Percentiles rank a stretch among this genome's conserved stretches.
Conservation (phyloP, 495 filamentous ascomycete genomes). For the Hyphodiscus hymeniophilus region DNA sequence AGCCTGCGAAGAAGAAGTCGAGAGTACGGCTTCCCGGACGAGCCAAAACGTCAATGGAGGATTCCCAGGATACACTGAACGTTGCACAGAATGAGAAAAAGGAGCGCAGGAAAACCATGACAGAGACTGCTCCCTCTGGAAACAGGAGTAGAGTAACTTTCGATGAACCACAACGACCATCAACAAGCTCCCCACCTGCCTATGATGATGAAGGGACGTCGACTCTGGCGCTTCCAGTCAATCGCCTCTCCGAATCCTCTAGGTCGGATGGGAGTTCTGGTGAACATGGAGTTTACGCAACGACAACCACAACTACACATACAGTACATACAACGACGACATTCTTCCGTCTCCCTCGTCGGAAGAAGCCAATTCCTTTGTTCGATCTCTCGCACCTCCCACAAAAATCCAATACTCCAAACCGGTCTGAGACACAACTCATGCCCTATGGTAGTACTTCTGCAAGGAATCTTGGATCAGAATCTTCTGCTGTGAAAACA, state of each 20-base stretch:
- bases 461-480: slow-evolving; percentile 10
- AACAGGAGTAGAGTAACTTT: slow-evolving; percentile 45
- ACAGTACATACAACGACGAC: slow-evolving; percentile 56
- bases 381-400: slow-evolving; percentile 63
- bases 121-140: slow-evolving; percentile 33
- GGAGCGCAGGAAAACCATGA: slow-evolving; percentile 30
- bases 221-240: slow-evolving; percentile 56
- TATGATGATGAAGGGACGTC: slow-evolving; percentile 60
- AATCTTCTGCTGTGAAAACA: slow-evolving; percentile 11
- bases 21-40: slow-evolving; percentile 39
- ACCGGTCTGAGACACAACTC: slow-evolving; percentile 17
- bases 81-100: slow-evolving; percentile 24
- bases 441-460: not conserved
- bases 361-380: slow-evolving; percentile 69
- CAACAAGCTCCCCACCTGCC: slow-evolving; percentile 47
- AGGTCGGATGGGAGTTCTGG: slow-evolving; percentile 78
- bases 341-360: slow-evolving; percentile 74
- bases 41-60: slow-evolving; percentile 25
- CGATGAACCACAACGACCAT: slow-evolving; percentile 59
- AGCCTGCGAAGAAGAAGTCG: slow-evolving; percentile 42
- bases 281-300: slow-evolving; percentile 57
- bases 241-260: slow-evolving; percentile 82
- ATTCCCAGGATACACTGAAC: slow-evolving; percentile 19
- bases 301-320: slow-evolving; percentile 53
- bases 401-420: slow-evolving; percentile 41